Evolutionary conservation across 176 grass and related monocot genomes (phyloP).

Genomic region (Bolboschoenus planiculmis): DNA sequence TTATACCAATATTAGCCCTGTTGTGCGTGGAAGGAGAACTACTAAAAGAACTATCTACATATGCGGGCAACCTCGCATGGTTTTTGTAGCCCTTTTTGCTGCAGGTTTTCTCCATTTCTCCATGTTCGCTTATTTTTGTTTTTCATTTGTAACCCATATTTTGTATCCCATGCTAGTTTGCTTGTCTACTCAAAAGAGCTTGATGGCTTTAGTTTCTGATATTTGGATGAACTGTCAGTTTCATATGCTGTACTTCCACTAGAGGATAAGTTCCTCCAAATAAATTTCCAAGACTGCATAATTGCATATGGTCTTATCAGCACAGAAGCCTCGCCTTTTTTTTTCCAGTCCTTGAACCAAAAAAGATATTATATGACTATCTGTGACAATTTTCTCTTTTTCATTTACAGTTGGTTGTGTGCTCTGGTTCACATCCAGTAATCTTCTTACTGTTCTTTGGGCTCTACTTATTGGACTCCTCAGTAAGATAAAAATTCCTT

Average conservation of each 20-base stretch:
- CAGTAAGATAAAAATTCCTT: conserved; percentile 38
- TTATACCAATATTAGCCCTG: conserved; percentile 28
- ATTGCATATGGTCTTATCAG: not conserved
- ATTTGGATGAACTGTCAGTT: not conserved
- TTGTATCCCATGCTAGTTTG: not conserved
- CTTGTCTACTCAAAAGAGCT: not conserved
- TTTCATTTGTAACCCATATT: not conserved
- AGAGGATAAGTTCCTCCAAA: not conserved
- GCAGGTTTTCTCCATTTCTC: conserved; percentile 30
- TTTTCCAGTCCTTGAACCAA: not conserved
- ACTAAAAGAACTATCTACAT: conserved; percentile 44
- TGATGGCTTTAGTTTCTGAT: not conserved
- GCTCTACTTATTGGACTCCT: conserved; percentile 77
- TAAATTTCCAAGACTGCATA: not conserved
- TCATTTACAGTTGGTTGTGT: conserved; percentile 72
- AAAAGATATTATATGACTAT: not conserved
- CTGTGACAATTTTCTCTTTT: conserved; percentile 14
- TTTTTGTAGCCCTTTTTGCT: conserved; percentile 42
- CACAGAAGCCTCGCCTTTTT: not conserved
- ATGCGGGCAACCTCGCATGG: conserved; percentile 44
- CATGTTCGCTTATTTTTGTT: not conserved
- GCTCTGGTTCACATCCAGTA: conserved; percentile 90
- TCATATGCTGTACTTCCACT: not conserved
- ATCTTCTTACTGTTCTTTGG: conserved; percentile 81
- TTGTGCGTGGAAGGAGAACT: conserved; percentile 29